Percentiles rank a stretch among this genome's conserved stretches.
phyloP scores from a whole-genome alignment of 83 land plant species.

The Picea abies region DNA sequence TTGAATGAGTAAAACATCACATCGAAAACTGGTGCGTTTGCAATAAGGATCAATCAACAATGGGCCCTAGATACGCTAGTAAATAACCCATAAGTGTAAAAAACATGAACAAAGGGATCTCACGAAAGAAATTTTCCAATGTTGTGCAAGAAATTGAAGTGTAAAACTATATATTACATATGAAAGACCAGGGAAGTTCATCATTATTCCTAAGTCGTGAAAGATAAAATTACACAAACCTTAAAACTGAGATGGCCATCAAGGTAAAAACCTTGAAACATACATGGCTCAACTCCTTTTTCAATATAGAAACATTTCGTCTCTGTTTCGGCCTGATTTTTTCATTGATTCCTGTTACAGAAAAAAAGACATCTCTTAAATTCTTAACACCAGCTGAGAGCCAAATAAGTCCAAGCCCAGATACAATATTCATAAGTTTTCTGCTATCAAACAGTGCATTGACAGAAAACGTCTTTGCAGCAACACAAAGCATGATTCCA shows the following conservation, averaged over 20 bases:
- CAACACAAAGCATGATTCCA: slow-evolving; percentile 18
- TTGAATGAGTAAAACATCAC: too few species aligned
- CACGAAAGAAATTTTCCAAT: too few species aligned
- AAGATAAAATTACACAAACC: slow-evolving; percentile 11
- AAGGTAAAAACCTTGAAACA: slow-evolving; percentile 17
- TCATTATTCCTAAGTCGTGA: background rate
- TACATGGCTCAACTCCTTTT: slow-evolving; percentile 3
- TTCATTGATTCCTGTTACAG: background rate
- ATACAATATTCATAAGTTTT: slow-evolving; percentile 6
- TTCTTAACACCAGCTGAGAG: slow-evolving; percentile 20
- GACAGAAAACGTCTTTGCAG: slow-evolving; percentile 14
- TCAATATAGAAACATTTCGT: slow-evolving; percentile 1
- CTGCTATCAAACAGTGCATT: slow-evolving; percentile 22
- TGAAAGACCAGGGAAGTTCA: too few species aligned
- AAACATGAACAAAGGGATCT: too few species aligned
- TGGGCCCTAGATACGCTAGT: too few species aligned
- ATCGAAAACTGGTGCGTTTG: too few species aligned
- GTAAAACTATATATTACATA: too few species aligned
- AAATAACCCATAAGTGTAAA: too few species aligned
- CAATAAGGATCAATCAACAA: too few species aligned
- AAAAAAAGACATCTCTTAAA: background rate
- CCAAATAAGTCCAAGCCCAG: slow-evolving; percentile 23
- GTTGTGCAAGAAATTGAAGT: too few species aligned
- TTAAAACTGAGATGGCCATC: slow-evolving; percentile 15
- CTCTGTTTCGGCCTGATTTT: slow-evolving; percentile 8